Evolutionary conservation across 2,329 filamentous ascomycete genomes (phyloP).

Genomic region (Cercospora citrullina): DNA sequence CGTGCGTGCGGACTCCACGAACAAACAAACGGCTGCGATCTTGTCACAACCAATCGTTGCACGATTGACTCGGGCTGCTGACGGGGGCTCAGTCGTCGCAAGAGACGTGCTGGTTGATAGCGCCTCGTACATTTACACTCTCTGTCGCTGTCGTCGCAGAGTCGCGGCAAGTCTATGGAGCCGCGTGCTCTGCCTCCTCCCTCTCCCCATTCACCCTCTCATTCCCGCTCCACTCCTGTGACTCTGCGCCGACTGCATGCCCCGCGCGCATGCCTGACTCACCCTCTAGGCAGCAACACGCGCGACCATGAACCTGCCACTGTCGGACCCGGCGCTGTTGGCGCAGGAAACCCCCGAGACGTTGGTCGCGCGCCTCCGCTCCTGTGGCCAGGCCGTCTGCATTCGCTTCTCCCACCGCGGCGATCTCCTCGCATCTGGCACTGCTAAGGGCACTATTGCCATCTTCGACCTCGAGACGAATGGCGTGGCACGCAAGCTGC

Average conservation of each 20-base stretch:
- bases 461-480: conserved; percentile 98
- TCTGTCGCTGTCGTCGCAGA: neutral
- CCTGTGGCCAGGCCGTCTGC: conserved; percentile 61
- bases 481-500: conserved; percentile 89
- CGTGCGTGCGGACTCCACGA: neutral
- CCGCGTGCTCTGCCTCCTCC: neutral
- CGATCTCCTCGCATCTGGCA: conserved; percentile 90
- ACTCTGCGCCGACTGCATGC: neutral
- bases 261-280: conserved; percentile 8
- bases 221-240: neutral
- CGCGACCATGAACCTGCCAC: conserved; percentile 65
- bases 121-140: neutral
- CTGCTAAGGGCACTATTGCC: conserved; percentile 86
- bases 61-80: conserved; percentile 2
- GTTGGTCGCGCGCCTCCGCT: conserved; percentile 82
- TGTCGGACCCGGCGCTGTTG: conserved; percentile 70
- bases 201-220: neutral
- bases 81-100: neutral
- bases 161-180: neutral
- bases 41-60: conserved; percentile 5
- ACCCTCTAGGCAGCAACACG: conserved; percentile 16
- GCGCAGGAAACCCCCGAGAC: conserved; percentile 86
- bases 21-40: neutral
- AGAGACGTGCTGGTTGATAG: neutral
- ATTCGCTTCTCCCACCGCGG: conserved; percentile 90